Base-by-base conservation (phyloP, 371 early-diverging fungal species). In the Lichtheimia ornata region DNA sequence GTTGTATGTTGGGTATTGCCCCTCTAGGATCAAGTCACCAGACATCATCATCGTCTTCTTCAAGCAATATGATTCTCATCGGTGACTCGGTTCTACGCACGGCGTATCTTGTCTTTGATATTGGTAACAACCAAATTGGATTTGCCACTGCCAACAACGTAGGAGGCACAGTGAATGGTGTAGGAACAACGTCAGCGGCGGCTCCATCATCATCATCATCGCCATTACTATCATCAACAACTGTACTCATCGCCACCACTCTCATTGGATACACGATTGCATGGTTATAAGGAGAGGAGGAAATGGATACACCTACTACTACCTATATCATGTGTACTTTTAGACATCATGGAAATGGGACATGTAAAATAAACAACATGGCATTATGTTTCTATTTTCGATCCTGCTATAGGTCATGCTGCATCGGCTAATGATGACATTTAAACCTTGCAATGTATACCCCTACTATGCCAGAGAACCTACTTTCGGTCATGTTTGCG, bases 1-100 rank as follows among this genome's bases (percentile, higher is more conserved):
- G 30, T n/a, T 81, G 81, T 63, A 53, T 76, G 5, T 73, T 82
- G 53, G 82, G 82, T 50, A 70, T 82, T 66, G 79, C 82, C 0
- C 17, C 63, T 49, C 17, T 58, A 12, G 59, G 56, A 4, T 27
- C n/a, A 42, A 51, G 61, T 43, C 25, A 18, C 52, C 40, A 30
- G 45, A n/a, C n/a, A n/a, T 49, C 62, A 20, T 35, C 49, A 4
- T 44, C 42, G 4, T 43, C 40, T 40, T 59, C 52, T 15, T 62
- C 64, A 4, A 58, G 35, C 20, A 63, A 64, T 17, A 59, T 73
- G 35, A 66, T 67, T 28, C 54, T 78, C 7, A 59, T 79, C 22
- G 79, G 76, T 43, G 76, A 79, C 9, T 76, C 76, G 1, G 40
- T 77, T 3, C 53, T 81, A 24, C 71, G 74, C 14, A 65, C 70